Evolutionary conservation across 2,329 filamentous ascomycete species (phyloP).

Genomic region (Phialocephala subalpina): DNA sequence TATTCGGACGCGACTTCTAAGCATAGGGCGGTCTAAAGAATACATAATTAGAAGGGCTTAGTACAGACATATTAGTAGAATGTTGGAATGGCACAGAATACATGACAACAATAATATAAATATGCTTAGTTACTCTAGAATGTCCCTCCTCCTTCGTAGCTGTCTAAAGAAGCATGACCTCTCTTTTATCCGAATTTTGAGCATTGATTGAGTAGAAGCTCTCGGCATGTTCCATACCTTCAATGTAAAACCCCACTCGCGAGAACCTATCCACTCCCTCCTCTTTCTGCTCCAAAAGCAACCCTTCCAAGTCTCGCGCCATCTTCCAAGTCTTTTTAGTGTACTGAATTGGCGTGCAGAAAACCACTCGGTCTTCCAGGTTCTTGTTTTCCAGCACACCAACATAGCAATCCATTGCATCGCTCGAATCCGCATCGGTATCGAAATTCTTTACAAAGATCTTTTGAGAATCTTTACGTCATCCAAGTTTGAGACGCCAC

Average conservation of each 20-base stretch:
- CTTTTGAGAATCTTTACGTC: neutral
- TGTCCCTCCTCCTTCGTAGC: no score
- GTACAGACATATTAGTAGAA: no score
- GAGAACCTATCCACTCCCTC: neutral
- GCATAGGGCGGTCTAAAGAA: no score
- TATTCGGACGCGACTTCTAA: conserved; percentile 15
- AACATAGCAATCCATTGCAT: neutral
- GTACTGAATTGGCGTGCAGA: neutral
- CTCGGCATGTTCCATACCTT: neutral
- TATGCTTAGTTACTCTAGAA: no score
- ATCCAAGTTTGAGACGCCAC: no score
- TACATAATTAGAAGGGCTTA: no score
- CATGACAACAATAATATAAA: no score
- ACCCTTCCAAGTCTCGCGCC: neutral
- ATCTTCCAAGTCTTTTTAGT: neutral
- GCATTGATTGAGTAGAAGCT: neutral
- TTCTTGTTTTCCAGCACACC: neutral
- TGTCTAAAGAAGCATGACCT: neutral
- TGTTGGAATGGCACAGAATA: no score
- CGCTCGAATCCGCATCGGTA: neutral
- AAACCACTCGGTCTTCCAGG: neutral
- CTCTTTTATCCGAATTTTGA: neutral
- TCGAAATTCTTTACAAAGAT: neutral
- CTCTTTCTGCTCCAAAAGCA: neutral
- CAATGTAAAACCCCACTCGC: neutral